These are phyloP conservation scores for Sporothrix variecibatus DNA, from an alignment of 2,329 filamentous ascomycete species.

Conservation along the genomic window DNA sequence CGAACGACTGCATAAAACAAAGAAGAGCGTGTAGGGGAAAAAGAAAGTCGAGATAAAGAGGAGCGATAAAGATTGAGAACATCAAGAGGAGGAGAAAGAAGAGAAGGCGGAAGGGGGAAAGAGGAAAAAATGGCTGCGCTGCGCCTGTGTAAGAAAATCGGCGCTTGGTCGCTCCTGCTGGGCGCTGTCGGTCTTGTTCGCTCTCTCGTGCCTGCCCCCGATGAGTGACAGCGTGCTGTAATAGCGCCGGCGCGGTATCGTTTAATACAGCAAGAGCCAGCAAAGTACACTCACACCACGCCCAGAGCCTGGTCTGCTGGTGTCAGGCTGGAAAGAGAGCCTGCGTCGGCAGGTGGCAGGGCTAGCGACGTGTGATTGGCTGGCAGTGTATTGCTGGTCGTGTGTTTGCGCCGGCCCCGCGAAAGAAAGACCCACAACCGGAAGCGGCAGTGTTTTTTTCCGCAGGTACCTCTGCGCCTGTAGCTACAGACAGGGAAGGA, in stretches of 20 bases:
- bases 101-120: conserved; percentile 14
- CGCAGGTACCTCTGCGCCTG: neutral
- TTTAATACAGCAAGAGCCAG: neutral
- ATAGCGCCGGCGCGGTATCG: neutral
- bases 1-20: conserved; percentile 9
- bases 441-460: conserved; percentile 23
- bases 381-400: neutral
- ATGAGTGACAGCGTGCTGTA: neutral
- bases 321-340: conserved; percentile 9
- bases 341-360: conserved; percentile 14
- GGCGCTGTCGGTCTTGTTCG: neutral
- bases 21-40: neutral
- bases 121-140: conserved; percentile 19
- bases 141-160: conserved; percentile 22
- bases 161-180: conserved; percentile 11
- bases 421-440: conserved; percentile 2
- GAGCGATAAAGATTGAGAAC: neutral
- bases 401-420: conserved; percentile 17
- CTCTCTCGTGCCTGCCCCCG: conserved; percentile 11
- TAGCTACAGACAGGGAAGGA: conserved; percentile 6
- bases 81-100: neutral
- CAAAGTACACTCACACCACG: neutral
- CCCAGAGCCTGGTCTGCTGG: neutral
- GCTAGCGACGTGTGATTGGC: conserved; percentile 8
- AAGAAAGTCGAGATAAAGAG: neutral